Percentiles rank a stretch among this genome's conserved stretches.
Conservation (phyloP, 192 early-diverging fungal species). For the Umbelopsis isabellina region DNA sequence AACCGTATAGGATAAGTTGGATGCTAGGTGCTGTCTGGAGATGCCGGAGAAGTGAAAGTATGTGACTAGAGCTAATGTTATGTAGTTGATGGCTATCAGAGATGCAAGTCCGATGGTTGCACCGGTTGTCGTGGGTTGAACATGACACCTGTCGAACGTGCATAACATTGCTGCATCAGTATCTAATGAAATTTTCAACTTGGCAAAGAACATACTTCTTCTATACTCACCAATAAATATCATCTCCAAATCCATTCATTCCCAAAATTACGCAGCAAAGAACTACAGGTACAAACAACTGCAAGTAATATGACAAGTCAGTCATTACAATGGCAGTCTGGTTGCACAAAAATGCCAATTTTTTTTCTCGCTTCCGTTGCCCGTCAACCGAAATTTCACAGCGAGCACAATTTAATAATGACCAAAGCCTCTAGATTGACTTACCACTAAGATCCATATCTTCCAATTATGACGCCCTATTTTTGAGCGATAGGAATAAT, state of each 20-base stretch:
- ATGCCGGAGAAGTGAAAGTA: constrained; percentile 9
- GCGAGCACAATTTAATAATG: too few relatives aligned
- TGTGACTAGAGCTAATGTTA: neutral
- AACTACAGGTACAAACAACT: constrained; percentile 1
- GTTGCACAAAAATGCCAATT: neutral
- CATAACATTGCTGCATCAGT: neutral
- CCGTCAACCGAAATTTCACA: too few relatives aligned
- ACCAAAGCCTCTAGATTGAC: neutral
- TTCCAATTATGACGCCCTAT: neutral
- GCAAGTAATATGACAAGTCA: neutral
- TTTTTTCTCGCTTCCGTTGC: neutral
- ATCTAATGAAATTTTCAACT: neutral
- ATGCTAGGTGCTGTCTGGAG: constrained; percentile 2
- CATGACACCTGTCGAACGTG: constrained; percentile 7
- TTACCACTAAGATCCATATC: constrained; percentile 5
- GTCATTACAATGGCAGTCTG: neutral
- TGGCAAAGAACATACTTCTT: neutral
- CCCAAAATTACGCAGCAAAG: neutral
- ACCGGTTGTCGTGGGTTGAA: constrained; percentile 13
- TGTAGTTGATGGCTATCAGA: constrained; percentile 11
- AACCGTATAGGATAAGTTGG: constrained; percentile 4
- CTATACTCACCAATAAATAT: constrained; percentile 10
- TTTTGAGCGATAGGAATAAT: constrained; percentile 8
- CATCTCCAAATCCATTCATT: constrained; percentile 10
- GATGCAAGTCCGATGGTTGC: constrained; percentile 13